Percentiles rank a stretch among this genome's conserved stretches.
Evolutionary conservation across 495 filamentous ascomycete species (phyloP).

Genomic region (Amphirosellinia nigrospora): DNA sequence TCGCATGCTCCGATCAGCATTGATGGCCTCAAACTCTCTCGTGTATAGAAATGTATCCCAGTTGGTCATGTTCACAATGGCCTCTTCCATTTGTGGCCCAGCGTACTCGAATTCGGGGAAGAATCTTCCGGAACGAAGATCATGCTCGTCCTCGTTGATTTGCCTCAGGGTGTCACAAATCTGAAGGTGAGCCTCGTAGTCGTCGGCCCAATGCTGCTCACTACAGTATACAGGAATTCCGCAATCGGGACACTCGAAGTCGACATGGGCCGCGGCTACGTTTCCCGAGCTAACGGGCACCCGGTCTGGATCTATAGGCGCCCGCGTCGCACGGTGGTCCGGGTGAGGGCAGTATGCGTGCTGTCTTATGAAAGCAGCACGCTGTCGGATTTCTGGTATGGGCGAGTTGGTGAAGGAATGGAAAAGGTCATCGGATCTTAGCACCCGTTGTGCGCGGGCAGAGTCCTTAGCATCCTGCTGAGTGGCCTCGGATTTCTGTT

Average conservation of each 20-base stretch:
- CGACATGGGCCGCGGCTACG: slow-evolving; percentile 74
- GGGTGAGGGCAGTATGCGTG: slow-evolving; percentile 93
- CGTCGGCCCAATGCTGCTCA: slow-evolving; percentile 91
- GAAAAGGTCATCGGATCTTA: slow-evolving; percentile 85
- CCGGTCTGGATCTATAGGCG: slow-evolving; percentile 68
- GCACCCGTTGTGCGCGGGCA: slow-evolving; percentile 51
- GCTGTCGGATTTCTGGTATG: slow-evolving; percentile 77
- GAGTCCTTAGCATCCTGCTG: slow-evolving; percentile 34
- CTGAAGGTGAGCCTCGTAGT: slow-evolving; percentile 89
- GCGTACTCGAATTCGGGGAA: slow-evolving; percentile 96
- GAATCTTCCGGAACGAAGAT: slow-evolving; percentile 84
- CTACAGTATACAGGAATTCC: slow-evolving; percentile 93
- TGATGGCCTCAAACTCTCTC: slow-evolving; percentile 84
- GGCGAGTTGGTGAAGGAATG: slow-evolving; percentile 90
- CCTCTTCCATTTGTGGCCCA: slow-evolving; percentile 85
- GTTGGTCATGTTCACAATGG: slow-evolving; percentile 93
- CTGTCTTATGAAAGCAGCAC: slow-evolving; percentile 87
- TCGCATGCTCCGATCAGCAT: slow-evolving; percentile 82
- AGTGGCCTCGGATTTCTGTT: slow-evolving; percentile 27
- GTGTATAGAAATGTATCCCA: slow-evolving; percentile 98
- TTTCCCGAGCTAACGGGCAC: slow-evolving; percentile 45
- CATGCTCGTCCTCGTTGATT: slow-evolving; percentile 98
- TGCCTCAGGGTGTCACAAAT: slow-evolving; percentile 89
- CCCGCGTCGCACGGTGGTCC: slow-evolving; percentile 72
- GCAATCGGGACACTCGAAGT: slow-evolving; percentile 96